These are phyloP conservation scores for Proliferodiscus dingleyae DNA, from an alignment of 2,329 filamentous ascomycete genomes.

Conservation along the genomic window DNA sequence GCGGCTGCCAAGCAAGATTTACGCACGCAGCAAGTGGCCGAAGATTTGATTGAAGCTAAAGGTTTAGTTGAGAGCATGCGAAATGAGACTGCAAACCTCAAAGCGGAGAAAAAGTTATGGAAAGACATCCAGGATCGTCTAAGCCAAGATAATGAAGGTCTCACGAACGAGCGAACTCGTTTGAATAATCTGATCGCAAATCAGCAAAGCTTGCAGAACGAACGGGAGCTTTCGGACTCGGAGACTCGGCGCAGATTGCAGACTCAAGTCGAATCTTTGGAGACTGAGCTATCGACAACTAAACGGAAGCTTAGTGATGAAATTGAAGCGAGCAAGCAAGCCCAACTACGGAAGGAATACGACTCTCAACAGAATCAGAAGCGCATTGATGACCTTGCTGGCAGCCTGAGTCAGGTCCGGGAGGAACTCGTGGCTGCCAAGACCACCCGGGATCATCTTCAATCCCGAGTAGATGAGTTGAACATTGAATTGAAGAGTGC, in stretches of 20 bases:
- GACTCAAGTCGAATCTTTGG: slow-evolving; percentile 69
- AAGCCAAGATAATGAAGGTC: slow-evolving; percentile 78
- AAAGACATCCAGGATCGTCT: slow-evolving; percentile 88
- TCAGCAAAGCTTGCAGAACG: slow-evolving; percentile 85
- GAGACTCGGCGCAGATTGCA: slow-evolving; percentile 80
- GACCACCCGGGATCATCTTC: slow-evolving; percentile 83
- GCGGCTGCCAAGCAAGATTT: slow-evolving; percentile 85
- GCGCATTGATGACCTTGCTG: slow-evolving; percentile 85
- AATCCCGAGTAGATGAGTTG: slow-evolving; percentile 82
- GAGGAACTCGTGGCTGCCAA: slow-evolving; percentile 84
- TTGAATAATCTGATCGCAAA: slow-evolving; percentile 79
- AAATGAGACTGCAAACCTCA: slow-evolving; percentile 86
- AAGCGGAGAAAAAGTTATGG: slow-evolving; percentile 91
- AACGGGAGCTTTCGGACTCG: slow-evolving; percentile 78
- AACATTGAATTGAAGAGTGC: slow-evolving; percentile 82
- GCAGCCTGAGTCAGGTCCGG: slow-evolving; percentile 71
- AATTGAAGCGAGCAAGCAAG: slow-evolving; percentile 77
- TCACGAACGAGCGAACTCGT: slow-evolving; percentile 78
- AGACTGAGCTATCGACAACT: slow-evolving; percentile 69
- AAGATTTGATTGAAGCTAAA: slow-evolving; percentile 84
- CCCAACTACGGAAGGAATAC: slow-evolving; percentile 79
- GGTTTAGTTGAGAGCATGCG: slow-evolving; percentile 80
- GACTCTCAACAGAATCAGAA: slow-evolving; percentile 85
- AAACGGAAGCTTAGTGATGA: slow-evolving; percentile 84
- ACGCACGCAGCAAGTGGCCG: slow-evolving; percentile 82